A percentile compares a stretch with the other conserved stretches of the same genome.
These are phyloP conservation scores for Hygrophoropsis aurantiaca DNA, from an alignment of 768 basidiomycete species.

Conservation along the genomic window DNA sequence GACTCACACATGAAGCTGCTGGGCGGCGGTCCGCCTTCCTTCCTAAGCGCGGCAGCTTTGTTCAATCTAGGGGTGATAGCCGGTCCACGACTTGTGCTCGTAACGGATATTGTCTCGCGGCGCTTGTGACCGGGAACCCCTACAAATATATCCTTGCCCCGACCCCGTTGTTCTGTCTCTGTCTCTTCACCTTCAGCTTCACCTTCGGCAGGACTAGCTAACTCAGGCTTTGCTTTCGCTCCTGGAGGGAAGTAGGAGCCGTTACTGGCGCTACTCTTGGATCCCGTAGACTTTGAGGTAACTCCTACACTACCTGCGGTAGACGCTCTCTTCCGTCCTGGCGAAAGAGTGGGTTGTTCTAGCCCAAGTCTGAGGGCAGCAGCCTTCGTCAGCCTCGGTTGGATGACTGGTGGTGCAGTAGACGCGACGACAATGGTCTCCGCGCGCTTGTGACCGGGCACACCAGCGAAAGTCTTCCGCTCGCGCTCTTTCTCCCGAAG, in stretches of 20 bases:
- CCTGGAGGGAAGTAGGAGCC: conserved; percentile 6
- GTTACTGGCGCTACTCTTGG: conserved; percentile 5
- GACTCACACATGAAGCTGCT: conserved; percentile 73
- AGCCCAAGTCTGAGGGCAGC: conserved; percentile 68
- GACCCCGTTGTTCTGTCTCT: conserved; percentile 17
- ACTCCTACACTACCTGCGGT: conserved; percentile 16
- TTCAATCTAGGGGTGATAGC: conserved; percentile 45
- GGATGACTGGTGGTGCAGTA: conserved; percentile 67
- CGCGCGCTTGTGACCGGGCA: conserved; percentile 79
- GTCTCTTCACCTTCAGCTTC: conserved; percentile 30
- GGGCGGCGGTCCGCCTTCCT: conserved; percentile 51
- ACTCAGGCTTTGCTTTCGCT: conserved; percentile 10
- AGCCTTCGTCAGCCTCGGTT: conserved; percentile 76
- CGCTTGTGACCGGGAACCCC: conserved; percentile 87
- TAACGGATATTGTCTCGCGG: conserved; percentile 70
- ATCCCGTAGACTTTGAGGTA: conserved; percentile 20
- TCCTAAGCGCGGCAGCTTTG: conserved; percentile 43
- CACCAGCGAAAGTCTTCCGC: conserved; percentile 67
- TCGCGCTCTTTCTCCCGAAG: conserved; percentile 62
- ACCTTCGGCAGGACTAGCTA: conserved; percentile 16
- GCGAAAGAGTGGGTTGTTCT: conserved; percentile 36
- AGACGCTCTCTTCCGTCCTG: conserved; percentile 39
- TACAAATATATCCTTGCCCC: conserved; percentile 57
- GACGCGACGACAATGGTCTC: conserved; percentile 71
- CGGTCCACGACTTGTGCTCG: conserved; percentile 44